Evolutionary conservation across 2,329 filamentous ascomycete species (phyloP), one percentile per base, ranked within the genome.

Genomic region (Fusarium musae): DNA sequence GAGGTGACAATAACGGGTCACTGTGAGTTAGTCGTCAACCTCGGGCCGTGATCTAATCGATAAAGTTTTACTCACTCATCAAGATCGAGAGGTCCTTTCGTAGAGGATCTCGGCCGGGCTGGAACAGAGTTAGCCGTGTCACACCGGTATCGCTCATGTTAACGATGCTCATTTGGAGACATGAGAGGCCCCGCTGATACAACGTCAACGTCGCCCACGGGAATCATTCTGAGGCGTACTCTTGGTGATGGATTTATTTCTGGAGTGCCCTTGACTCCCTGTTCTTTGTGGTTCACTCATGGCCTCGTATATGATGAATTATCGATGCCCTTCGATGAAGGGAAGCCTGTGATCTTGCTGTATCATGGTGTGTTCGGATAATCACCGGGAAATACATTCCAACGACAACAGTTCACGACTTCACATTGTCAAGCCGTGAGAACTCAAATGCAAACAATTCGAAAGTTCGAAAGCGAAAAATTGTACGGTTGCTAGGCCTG

Each of bases 81-180:
- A 70, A 85, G 84, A 77, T 96, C 94, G 26, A 97, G 85, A 8
- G 94, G 94, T 2, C 93, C 94, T 81, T 91, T 93, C 9, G 94
- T 96, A 49, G 92, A 88, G 46, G 92, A 90, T 57, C 92, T 86
- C 13, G 92, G 88, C 49, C 91, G 84, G n/a, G 87, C 88, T 89
- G 74, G 28, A 30, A 28, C 50, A 75, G 43, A 73, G 76, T 78
- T 56, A 77, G 75, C 42, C 16, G 7, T 52, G 54, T 53, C 40
- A 30, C 36, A 36, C 46, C 16, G 6, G 23, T n/a, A 30, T 46
- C 16, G 43, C 46, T 37, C 32, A 23, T 66, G 50, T 68, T 63
- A 68, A 61, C n/a, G 44, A 32, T 23, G 39, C 19, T 39, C n/a
- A 23, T 42, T 28, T n/a, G 21, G 34, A n/a, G 19, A 44, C 53